Evolutionary conservation across 139 green algal genomes (phyloP), one percentile per base, ranked within the genome.

Genomic region (Diplosphaera chodatii): DNA sequence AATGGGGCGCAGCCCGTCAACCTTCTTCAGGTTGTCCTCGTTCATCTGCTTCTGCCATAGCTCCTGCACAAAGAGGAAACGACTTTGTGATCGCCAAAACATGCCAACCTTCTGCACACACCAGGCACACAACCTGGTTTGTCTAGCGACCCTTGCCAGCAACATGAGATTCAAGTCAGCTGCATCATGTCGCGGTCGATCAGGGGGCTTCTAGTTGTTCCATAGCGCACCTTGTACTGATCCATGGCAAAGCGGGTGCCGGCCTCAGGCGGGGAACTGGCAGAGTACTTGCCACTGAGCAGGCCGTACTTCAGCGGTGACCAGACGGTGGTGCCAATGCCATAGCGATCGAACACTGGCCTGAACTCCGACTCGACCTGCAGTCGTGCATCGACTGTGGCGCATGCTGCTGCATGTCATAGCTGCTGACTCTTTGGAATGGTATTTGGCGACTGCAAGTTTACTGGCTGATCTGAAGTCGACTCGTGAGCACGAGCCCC

Each of bases 261-360:
- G 37, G 37, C 37, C 25, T 74, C 68, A 0, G 91, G 91, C 4
- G 92, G 70, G 28, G 75, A 69, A 34, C 77, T 84, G 71, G 77
- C 74, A 18, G 63, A 75, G 84, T 97, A 97, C 75, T 97, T 97
- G 65, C 91, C 91, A 15, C 84, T 96, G 3, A 96, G 80, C 32
- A 96, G 55, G 28, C 91, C 91, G 4, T 78, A 92, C 0, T 86
- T 84, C 48, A 96, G 82, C 1, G 91, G 91, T 55, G 64, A 83
- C 88, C 89, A 97, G 27, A 82, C 94, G 30, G 91, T 96, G 1
- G 90, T 72, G 2, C 91, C 91, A 64, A 88, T 68, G 15, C 86
- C 88, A 48, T 73, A 83, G 15, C 27, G 23, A 41, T 86, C 70
- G 70, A 90, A 95, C 16, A 95, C 72, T 3, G 87, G 83, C 25